phyloP scores from a whole-genome alignment of 2,329 filamentous ascomycete genomes.

The Talaromyces piceae region DNA sequence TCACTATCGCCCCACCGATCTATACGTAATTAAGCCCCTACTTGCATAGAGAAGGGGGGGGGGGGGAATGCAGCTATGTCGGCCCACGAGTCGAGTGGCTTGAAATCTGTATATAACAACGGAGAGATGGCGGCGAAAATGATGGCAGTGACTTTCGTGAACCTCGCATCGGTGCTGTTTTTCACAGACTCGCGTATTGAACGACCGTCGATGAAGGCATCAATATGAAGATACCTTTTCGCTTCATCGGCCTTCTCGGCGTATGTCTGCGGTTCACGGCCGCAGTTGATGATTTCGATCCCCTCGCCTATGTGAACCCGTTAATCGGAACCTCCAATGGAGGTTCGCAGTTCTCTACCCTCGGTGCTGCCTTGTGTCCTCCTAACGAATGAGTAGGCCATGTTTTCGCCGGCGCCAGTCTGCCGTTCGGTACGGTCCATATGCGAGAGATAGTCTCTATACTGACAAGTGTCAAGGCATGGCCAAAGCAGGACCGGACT shows the following conservation, averaged over 20 bases:
- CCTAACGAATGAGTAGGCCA: slow-evolving; percentile 36
- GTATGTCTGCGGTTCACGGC: background rate
- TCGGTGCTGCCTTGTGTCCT: background rate
- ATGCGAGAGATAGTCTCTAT: background rate
- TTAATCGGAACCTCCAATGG: background rate
- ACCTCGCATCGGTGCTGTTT: too few relatives aligned
- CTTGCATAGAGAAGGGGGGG: background rate
- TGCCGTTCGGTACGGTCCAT: slow-evolving; percentile 40
- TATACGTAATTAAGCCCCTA: background rate
- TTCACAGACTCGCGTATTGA: too few relatives aligned
- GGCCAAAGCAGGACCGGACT: slow-evolving; percentile 51
- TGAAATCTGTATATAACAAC: background rate
- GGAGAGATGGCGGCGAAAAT: background rate
- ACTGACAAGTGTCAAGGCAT: slow-evolving; percentile 30
- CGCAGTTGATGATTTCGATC: background rate
- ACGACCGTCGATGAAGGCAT: background rate
- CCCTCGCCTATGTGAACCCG: background rate
- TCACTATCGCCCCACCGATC: background rate
- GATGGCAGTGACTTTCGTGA: too few relatives aligned
- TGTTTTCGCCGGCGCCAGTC: slow-evolving; percentile 50
- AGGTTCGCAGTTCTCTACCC: background rate
- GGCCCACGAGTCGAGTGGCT: background rate
- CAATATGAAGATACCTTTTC: background rate
- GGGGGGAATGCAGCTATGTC: too few relatives aligned
- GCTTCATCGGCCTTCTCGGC: background rate